Percentiles rank a stretch among this genome's conserved stretches.
Evolutionary conservation across 2,329 filamentous ascomycete species (phyloP).

Genomic region (Orbilia brochopaga): DNA sequence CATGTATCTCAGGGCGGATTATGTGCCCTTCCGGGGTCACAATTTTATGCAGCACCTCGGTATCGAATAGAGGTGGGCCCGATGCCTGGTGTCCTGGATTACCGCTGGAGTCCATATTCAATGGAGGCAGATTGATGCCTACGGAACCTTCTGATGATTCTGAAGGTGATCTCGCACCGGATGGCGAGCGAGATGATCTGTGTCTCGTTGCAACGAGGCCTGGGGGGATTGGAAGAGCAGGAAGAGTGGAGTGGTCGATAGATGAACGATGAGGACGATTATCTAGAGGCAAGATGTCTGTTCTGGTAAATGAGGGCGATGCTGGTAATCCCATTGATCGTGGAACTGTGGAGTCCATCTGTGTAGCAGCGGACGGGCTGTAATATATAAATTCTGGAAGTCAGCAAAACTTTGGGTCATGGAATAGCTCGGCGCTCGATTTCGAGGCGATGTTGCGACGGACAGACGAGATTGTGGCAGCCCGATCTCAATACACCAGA

Average conservation of each 20-base stretch:
- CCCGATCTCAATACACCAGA: background rate
- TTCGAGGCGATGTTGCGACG: background rate
- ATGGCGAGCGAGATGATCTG: constrained; percentile 46
- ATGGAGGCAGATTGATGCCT: constrained; percentile 52
- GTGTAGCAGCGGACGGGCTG: constrained; percentile 47
- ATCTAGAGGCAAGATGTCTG: constrained; percentile 31
- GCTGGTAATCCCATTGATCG: constrained; percentile 44
- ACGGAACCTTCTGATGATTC: constrained; percentile 46
- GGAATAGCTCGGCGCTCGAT: background rate
- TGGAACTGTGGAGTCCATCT: constrained; percentile 47
- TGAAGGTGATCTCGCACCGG: constrained; percentile 43
- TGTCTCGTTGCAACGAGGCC: constrained; percentile 33
- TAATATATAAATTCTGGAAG: constrained; percentile 40
- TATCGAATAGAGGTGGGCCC: constrained; percentile 64
- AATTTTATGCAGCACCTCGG: constrained; percentile 67
- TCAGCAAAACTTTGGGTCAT: constrained; percentile 21
- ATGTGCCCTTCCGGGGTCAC: constrained; percentile 66
- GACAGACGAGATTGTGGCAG: background rate
- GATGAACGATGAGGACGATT: constrained; percentile 35
- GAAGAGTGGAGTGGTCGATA: constrained; percentile 41
- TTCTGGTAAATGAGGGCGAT: constrained; percentile 43
- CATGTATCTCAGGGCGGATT: constrained; percentile 75
- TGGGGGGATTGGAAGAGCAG: constrained; percentile 32
- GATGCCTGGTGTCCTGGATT: constrained; percentile 56
- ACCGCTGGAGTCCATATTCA: constrained; percentile 33